phyloP scores from a whole-genome alignment of 345 rosid species.

The Cardamine chenopodiifolia region DNA sequence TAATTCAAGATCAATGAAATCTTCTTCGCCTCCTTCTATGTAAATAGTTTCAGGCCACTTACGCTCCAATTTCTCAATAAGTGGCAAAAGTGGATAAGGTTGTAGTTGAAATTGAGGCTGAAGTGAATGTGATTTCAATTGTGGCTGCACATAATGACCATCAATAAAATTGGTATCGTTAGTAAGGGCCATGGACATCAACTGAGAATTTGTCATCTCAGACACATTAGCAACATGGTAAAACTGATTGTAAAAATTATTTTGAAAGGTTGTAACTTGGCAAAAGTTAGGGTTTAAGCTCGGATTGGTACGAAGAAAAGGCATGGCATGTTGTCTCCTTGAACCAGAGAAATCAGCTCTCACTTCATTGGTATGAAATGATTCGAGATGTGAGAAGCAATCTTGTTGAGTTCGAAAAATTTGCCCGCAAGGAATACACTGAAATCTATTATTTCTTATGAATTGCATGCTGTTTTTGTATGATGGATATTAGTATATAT shows the following conservation, averaged over 20 bases:
- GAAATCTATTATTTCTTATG: too few relatives aligned
- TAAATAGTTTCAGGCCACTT: not conserved
- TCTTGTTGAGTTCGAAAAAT: not conserved
- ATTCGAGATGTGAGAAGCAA: not conserved
- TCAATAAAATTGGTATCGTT: not conserved
- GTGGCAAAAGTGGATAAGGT: not conserved
- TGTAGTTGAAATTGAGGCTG: not conserved
- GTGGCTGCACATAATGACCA: not conserved
- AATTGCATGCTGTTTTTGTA: not conserved
- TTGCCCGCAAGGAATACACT: not conserved
- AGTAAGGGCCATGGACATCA: not conserved
- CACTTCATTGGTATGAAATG: not conserved
- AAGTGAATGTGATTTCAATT: not conserved
- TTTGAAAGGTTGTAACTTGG: not conserved
- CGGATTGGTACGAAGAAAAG: not conserved
- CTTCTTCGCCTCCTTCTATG: not conserved
- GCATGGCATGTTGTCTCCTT: not conserved
- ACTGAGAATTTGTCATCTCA: not conserved
- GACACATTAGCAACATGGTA: not conserved
- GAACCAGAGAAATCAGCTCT: not conserved
- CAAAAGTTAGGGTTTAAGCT: not conserved
- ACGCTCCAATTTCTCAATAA: not conserved
- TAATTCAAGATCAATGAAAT: not conserved
- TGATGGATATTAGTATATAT: not conserved
- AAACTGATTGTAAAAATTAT: not conserved